phyloP scores from a whole-genome alignment of 306 rosid species.

The Elaeagnus macrophylla region DNA sequence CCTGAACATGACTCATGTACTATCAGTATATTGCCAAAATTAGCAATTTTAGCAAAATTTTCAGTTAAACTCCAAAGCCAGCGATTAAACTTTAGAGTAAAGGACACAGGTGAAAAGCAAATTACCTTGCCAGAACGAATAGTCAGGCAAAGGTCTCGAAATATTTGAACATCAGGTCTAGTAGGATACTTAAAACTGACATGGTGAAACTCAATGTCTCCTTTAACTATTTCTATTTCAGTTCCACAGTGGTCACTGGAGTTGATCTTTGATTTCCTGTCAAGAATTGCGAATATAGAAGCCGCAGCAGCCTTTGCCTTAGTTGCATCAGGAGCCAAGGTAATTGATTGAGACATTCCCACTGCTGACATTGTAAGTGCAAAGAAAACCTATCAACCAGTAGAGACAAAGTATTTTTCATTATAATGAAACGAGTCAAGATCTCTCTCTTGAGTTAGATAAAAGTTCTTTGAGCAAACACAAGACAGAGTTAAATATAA shows the following conservation, averaged over 20 bases:
- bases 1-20: no score
- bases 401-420: background rate
- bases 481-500: no score
- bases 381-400: constrained; percentile 49
- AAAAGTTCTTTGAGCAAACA: no score
- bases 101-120: no score
- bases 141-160: constrained; percentile 50
- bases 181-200: constrained; percentile 65
- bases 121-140: constrained; percentile 62
- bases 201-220: constrained; percentile 49
- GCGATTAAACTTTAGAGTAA: no score
- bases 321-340: constrained; percentile 41
- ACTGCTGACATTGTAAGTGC: constrained; percentile 46
- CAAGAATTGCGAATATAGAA: constrained; percentile 61
- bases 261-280: constrained; percentile 48
- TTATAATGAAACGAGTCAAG: background rate
- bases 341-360: constrained; percentile 47
- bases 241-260: constrained; percentile 42
- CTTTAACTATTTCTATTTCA: constrained; percentile 39
- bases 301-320: constrained; percentile 49
- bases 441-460: no score
- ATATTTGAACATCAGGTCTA: constrained; percentile 50
- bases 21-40: no score
- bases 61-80: no score
- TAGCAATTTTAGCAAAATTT: no score